These are phyloP conservation scores for Lentinula sp. DNA, from an alignment of 768 basidiomycete species.

Conservation along the genomic window DNA sequence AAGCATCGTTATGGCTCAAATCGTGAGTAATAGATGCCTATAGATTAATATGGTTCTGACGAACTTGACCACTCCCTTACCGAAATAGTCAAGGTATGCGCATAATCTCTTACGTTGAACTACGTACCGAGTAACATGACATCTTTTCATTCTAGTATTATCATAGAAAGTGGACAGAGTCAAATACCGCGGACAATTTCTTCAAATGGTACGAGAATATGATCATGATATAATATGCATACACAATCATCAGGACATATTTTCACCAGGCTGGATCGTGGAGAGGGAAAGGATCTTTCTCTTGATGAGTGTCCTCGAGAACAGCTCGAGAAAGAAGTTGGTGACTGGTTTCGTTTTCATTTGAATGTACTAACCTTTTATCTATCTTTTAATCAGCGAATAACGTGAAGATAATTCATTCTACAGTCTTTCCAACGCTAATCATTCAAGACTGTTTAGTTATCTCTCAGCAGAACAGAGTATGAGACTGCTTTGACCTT, in stretches of 20 bases:
- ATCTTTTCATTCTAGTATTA: slow-evolving; percentile 40
- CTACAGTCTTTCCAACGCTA: not conserved
- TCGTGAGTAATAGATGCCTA: slow-evolving; percentile 24
- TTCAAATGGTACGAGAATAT: slow-evolving; percentile 42
- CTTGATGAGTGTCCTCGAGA: slow-evolving; percentile 56
- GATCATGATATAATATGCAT: not conserved
- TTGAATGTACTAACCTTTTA: not conserved
- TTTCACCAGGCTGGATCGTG: slow-evolving; percentile 54
- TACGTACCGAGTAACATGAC: too few relatives aligned
- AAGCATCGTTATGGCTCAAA: slow-evolving; percentile 64
- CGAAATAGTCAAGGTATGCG: slow-evolving; percentile 36
- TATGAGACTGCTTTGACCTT: slow-evolving; percentile 15
- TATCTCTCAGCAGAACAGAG: slow-evolving; percentile 57
- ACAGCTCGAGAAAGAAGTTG: slow-evolving; percentile 53
- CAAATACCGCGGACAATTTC: slow-evolving; percentile 60
- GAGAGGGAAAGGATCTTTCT: slow-evolving; percentile 48
- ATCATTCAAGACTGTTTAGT: slow-evolving; percentile 17
- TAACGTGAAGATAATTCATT: not conserved
- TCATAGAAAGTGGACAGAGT: slow-evolving; percentile 51
- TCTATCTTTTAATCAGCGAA: not conserved
- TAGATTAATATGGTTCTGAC: not conserved
- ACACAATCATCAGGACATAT: not conserved
- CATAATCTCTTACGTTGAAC: not conserved
- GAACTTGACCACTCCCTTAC: not conserved
- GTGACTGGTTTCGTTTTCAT: not conserved